Conservation (phyloP, 208 protist species). For the Trypanosoma lewisi region DNA sequence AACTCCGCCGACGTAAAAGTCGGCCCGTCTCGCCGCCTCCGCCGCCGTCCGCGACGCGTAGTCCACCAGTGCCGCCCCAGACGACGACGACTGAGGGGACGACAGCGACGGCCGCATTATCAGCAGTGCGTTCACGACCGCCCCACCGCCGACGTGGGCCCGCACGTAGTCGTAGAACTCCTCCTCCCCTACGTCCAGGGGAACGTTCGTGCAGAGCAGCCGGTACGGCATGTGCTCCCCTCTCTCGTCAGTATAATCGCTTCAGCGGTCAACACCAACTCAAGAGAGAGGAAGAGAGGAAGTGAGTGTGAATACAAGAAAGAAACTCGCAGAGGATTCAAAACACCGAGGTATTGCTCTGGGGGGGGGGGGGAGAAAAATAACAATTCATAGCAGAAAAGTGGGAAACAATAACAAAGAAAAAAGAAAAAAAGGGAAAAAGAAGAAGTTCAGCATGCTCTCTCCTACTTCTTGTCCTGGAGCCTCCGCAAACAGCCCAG, state of each 20-base stretch:
- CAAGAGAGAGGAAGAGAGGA: not conserved
- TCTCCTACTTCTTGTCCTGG: no score
- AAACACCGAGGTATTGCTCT: no score
- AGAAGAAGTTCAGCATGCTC: not conserved
- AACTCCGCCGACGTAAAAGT: slow-evolving; percentile 21
- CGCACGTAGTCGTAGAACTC: slow-evolving; percentile 48
- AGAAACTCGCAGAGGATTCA: no score
- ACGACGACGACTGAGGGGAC: not conserved
- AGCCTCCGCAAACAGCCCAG: no score
- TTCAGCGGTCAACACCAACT: not conserved
- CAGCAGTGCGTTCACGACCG: slow-evolving; percentile 25
- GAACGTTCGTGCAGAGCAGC: slow-evolving; percentile 35
- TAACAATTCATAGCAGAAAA: slow-evolving; percentile 14
- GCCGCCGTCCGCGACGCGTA: slow-evolving; percentile 28
- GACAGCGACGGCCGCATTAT: slow-evolving; percentile 16
- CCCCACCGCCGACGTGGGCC: slow-evolving; percentile 22
- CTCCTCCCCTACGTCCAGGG: slow-evolving; percentile 22
- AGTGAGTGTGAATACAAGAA: slow-evolving; percentile 10
- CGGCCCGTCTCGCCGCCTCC: slow-evolving; percentile 19
- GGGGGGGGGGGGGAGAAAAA: no score
- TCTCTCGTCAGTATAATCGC: not conserved
- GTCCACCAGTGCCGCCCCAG: slow-evolving; percentile 38
- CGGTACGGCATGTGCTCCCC: slow-evolving; percentile 22
- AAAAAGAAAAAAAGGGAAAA: slow-evolving; percentile 16
- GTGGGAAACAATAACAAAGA: slow-evolving; percentile 3